Percentiles rank a stretch among this genome's conserved stretches.
Evolutionary conservation across 768 basidiomycete genomes (phyloP).

Genomic region (Lactarius trivialis): DNA sequence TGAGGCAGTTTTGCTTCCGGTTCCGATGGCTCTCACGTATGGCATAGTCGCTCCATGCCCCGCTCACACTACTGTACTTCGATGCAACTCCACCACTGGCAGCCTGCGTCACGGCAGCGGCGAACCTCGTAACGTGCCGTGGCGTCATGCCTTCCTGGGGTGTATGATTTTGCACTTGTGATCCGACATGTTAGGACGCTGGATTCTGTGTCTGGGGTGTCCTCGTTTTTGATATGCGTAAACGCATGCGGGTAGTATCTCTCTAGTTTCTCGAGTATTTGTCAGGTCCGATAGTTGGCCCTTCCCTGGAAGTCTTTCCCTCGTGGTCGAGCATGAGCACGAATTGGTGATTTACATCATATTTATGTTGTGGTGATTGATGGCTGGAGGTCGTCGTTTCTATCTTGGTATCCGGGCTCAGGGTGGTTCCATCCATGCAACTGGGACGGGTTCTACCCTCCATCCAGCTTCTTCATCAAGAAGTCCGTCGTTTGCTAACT

Average conservation of each 20-base stretch:
- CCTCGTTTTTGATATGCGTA: not conserved
- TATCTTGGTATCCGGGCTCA: slow-evolving; percentile 4
- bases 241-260: not conserved
- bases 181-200: slow-evolving; percentile 7
- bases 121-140: not conserved
- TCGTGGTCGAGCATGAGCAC: not conserved
- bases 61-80: not conserved
- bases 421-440: slow-evolving; percentile 1
- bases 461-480: not conserved
- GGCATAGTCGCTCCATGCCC: not conserved
- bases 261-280: not conserved
- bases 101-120: not conserved
- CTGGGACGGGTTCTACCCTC: not conserved
- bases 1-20: not conserved
- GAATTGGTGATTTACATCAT: slow-evolving; percentile 9
- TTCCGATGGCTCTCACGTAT: not conserved
- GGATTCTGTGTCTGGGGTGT: not conserved
- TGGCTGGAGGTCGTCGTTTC: not conserved
- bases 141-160: not conserved
- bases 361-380: slow-evolving; percentile 2
- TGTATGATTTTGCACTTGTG: not conserved
- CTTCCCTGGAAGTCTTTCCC: not conserved
- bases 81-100: not conserved
- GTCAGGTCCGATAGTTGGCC: not conserved
- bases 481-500: not conserved